Evolutionary conservation across 176 grass and related monocot genomes (phyloP).

Genomic region (Rhynchospora tenuis): DNA sequence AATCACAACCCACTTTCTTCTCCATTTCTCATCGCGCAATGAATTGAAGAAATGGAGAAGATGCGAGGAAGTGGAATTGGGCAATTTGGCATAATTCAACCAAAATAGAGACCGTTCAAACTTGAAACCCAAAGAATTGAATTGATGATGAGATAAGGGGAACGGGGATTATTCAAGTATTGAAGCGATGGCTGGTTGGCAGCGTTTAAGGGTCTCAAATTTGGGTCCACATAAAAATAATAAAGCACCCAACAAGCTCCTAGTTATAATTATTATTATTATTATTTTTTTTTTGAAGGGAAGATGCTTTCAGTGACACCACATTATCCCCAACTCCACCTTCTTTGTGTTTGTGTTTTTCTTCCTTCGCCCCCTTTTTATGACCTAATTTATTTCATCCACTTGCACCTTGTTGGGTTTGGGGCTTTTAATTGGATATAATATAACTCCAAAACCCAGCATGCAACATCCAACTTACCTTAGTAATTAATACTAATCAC

Average conservation of each 20-base stretch:
- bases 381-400: constrained; percentile 11
- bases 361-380: not conserved
- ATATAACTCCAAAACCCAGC: not conserved
- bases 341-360: constrained; percentile 12
- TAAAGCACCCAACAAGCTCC: not conserved
- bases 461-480: not conserved
- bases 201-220: constrained; percentile 7
- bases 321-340: constrained; percentile 9
- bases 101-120: constrained; percentile 3
- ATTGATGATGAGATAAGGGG: constrained; percentile 18
- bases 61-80: not conserved
- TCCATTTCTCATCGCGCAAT: too few relatives aligned
- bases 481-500: not conserved
- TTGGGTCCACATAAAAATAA: not conserved
- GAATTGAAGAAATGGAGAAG: not conserved
- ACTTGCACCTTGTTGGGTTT: not conserved
- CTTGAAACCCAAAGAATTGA: not conserved
- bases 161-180: not conserved
- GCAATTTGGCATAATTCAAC: not conserved
- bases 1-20: too few relatives aligned
- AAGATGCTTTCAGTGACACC: constrained; percentile 20
- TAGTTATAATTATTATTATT: constrained; percentile 1
- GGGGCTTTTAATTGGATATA: not conserved
- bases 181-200: not conserved
- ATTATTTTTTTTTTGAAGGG: not conserved